Evolutionary conservation across 495 filamentous ascomycete species (phyloP).

Genomic region (Corynascus novoguineensis): DNA sequence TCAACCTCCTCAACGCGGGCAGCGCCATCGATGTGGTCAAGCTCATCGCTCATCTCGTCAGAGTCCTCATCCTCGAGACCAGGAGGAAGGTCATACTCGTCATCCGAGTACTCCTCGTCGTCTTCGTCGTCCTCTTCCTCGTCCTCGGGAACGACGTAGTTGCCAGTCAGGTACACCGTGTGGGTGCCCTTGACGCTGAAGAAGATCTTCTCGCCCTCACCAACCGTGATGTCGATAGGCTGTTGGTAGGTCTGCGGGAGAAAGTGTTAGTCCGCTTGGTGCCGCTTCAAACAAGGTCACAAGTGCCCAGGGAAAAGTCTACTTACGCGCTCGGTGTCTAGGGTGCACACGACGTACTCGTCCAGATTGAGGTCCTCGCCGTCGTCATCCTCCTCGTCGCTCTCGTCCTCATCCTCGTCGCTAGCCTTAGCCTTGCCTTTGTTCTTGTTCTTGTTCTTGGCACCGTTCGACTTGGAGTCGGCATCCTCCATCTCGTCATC

Average conservation of each 20-base stretch:
- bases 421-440: constrained; percentile 78
- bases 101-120: constrained; percentile 60
- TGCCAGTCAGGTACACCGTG: constrained; percentile 85
- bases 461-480: constrained; percentile 54
- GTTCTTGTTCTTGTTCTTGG: constrained; percentile 67
- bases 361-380: constrained; percentile 67
- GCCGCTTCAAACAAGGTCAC: not conserved
- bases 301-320: not conserved
- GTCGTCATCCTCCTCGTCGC: constrained; percentile 54
- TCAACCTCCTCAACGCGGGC: constrained; percentile 80
- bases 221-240: constrained; percentile 83
- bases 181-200: constrained; percentile 91
- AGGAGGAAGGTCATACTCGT: constrained; percentile 75
- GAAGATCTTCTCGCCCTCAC: constrained; percentile 78
- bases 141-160: constrained; percentile 66
- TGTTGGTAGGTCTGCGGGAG: constrained; percentile 78
- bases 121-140: constrained; percentile 46
- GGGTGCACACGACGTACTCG: constrained; percentile 87
- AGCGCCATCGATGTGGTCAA: constrained; percentile 73
- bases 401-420: constrained; percentile 49
- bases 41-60: constrained; percentile 73
- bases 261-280: constrained; percentile 29
- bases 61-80: constrained; percentile 57
- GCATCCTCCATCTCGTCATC: constrained; percentile 57
- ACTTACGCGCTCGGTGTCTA: constrained; percentile 65